phyloP scores from a whole-genome alignment of 1,284 basidiomycete genomes.

The Cutaneotrichosporon cavernicola region DNA sequence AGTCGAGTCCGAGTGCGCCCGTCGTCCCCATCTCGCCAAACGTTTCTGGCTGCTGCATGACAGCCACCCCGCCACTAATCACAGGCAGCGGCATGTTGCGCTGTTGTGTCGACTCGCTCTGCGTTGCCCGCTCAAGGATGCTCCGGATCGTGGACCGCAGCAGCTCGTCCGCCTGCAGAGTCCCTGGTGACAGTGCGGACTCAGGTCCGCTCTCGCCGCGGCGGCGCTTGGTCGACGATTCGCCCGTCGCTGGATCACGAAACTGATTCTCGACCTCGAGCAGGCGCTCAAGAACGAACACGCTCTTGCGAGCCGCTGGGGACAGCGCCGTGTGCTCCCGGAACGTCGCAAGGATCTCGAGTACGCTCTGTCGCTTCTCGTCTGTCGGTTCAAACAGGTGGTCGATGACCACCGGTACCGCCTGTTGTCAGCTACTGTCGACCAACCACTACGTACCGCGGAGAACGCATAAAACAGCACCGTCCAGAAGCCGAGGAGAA shows the following conservation, averaged over 20 bases:
- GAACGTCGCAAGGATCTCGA: constrained; percentile 20
- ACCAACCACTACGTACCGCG: constrained; percentile 10
- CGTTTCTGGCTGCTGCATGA: background rate
- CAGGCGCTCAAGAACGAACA: constrained; percentile 24
- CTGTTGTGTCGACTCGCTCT: background rate
- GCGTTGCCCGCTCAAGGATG: constrained; percentile 13
- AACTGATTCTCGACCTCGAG: constrained; percentile 19
- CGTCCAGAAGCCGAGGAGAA: constrained; percentile 24
- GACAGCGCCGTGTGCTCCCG: constrained; percentile 14
- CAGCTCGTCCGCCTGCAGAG: constrained; percentile 2
- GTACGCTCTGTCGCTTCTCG: constrained; percentile 16
- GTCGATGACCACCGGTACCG: constrained; percentile 25
- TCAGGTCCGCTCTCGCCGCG: constrained; percentile 1
- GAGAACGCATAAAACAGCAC: constrained; percentile 27
- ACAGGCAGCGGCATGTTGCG: background rate
- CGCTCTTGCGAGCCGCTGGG: constrained; percentile 23
- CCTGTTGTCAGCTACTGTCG: constrained; percentile 5
- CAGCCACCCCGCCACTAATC: background rate
- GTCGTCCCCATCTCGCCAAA: background rate
- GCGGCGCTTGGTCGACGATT: constrained; percentile 7
- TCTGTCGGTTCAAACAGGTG: constrained; percentile 22
- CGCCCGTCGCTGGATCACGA: background rate
- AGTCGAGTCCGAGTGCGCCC: background rate
- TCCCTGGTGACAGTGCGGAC: no score
- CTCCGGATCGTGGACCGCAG: constrained; percentile 16